These are phyloP conservation scores for Sporothrix euskadiensis DNA, from an alignment of 2,329 filamentous ascomycete species.

Conservation along the genomic window DNA sequence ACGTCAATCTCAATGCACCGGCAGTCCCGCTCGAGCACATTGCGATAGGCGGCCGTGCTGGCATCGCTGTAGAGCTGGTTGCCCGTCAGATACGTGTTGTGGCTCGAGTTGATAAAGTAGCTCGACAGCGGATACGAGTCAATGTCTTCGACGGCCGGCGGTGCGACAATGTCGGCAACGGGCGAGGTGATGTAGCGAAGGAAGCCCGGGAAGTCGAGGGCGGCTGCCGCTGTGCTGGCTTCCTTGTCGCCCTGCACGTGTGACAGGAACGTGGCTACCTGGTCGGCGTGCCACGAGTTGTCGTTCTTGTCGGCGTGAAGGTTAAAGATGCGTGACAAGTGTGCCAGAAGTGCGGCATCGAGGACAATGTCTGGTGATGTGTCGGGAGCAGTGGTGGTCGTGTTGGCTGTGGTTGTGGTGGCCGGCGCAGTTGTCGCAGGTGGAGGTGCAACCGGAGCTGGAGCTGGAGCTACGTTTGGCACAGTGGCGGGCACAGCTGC, in stretches of 20 bases:
- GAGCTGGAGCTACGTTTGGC: not conserved
- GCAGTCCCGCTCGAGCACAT: slow-evolving; percentile 78
- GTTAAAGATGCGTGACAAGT: slow-evolving; percentile 51
- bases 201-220: slow-evolving; percentile 52
- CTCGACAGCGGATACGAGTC: slow-evolving; percentile 74
- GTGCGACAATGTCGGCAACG: slow-evolving; percentile 47
- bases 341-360: slow-evolving; percentile 43
- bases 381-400: not conserved
- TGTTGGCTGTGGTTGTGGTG: not conserved
- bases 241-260: slow-evolving; percentile 49
- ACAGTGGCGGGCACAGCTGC: not conserved
- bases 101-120: slow-evolving; percentile 92
- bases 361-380: slow-evolving; percentile 35
- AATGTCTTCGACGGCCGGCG: slow-evolving; percentile 52
- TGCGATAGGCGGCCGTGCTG: slow-evolving; percentile 84
- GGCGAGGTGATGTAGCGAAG: slow-evolving; percentile 58
- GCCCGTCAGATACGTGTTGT: slow-evolving; percentile 91
- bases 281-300: slow-evolving; percentile 48
- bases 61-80: slow-evolving; percentile 85
- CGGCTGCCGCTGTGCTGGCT: slow-evolving; percentile 34
- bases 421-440: not conserved
- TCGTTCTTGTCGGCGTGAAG: slow-evolving; percentile 45
- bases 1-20: slow-evolving; percentile 94
- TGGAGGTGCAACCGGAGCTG: not conserved
- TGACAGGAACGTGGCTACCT: slow-evolving; percentile 50